Base-by-base conservation (phyloP, 768 basidiomycete species). In the Trametes cingulata region DNA sequence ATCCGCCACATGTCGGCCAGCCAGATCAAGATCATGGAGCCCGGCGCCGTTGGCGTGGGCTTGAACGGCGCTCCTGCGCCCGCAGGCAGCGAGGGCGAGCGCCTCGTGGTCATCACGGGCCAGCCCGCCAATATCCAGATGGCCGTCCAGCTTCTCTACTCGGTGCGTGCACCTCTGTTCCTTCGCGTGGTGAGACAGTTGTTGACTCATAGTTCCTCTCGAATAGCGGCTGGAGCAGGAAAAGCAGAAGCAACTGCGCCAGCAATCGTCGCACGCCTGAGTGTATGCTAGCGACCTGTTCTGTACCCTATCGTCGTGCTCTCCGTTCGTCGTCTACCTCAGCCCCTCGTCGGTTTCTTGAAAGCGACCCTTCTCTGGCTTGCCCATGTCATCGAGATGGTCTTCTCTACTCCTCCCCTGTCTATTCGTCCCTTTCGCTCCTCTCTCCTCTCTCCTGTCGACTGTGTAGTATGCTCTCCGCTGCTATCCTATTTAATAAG, bases 21-120 rank as follows among this genome's bases (percentile, higher is more conserved):
- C 73, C 89, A 95, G 69, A 98, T 99, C 75, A 94, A 97, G 76
- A 98, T 99, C 54, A 97, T 96, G 89, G 97, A 99, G 68, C 95
- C 96, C 35, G 95, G 94, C 50, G 92, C 92, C 12, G 81, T 81
- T 7, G 85, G 84, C 25, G 82, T 83, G 3, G 85, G 85, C 17
- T 74, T 85, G 68, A 86, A 87, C 57, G 90, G 88, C 15, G 86
- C 84, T 19, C 85, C 90, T 24, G 85, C 84, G 15, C 86, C 90
- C 24, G 82, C 87, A 2, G 89, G 88, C 35, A 84, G 85, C 33
- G 92, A 95, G 68, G 90, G 91, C 45, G 95, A 98, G 74, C 77
- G 96, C 67, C 73, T 99, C 71, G 96, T 99, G 7, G 95, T 95
- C 50, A 98, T 99, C 69, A 97, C 95, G 19, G 97, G 97, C n/a